Conservation (phyloP, 176 grass and related monocot genomes). For the Bolboschoenus planiculmis region DNA sequence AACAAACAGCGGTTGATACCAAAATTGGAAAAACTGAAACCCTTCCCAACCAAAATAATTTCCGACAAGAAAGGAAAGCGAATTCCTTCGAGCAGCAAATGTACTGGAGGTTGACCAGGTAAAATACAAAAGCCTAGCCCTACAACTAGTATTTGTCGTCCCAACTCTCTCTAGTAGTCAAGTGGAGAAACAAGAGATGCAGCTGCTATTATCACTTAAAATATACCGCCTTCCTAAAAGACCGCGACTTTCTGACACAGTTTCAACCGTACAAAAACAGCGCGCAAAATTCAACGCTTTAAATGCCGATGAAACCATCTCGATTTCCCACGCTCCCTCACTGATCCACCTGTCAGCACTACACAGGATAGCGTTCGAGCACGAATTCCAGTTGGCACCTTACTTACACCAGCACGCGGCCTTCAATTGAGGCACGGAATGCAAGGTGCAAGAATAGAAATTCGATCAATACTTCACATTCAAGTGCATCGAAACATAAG, state of each 20-base stretch:
- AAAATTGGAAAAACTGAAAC: conserved; percentile 7
- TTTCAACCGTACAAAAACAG: conserved; percentile 27
- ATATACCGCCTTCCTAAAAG: conserved; percentile 10
- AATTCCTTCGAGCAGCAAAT: conserved; percentile 45
- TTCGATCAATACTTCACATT: background rate
- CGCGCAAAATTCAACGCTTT: conserved; percentile 26
- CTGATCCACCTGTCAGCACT: conserved; percentile 1
- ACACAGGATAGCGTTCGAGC: conserved; percentile 2
- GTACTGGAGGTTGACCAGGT: conserved; percentile 35
- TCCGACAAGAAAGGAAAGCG: conserved; percentile 5
- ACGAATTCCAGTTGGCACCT: background rate
- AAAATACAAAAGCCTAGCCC: conserved; percentile 22
- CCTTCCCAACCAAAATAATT: conserved; percentile 13
- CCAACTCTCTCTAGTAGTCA: background rate
- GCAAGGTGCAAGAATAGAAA: background rate
- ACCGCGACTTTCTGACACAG: conserved; percentile 11
- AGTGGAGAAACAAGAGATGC: conserved; percentile 21
- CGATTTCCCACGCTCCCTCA: background rate
- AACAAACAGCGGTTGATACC: conserved; percentile 21
- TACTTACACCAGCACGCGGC: background rate
- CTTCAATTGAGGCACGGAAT: background rate
- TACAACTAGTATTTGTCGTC: conserved; percentile 1
- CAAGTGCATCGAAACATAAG: background rate
- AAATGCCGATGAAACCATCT: background rate
- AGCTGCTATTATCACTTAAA: conserved; percentile 16